phyloP scores from a whole-genome alignment of 2,329 filamentous ascomycete genomes.

The Aspergillus brunneoviolaceus region DNA sequence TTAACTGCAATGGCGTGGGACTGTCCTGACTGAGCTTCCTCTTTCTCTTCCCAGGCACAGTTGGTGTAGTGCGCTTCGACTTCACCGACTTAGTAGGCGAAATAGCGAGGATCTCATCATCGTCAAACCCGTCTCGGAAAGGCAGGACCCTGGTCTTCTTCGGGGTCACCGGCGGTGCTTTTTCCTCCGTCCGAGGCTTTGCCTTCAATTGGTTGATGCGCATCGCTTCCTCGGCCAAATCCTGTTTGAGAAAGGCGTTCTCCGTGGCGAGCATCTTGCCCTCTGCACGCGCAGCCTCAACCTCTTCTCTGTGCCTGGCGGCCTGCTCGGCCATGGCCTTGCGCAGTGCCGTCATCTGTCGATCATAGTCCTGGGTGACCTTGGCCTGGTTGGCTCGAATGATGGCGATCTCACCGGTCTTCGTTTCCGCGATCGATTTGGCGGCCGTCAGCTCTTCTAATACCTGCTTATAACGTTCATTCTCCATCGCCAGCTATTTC shows the following conservation, averaged over 20 bases:
- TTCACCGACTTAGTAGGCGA: slow-evolving; percentile 56
- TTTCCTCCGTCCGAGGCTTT: slow-evolving; percentile 38
- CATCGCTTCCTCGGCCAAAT: slow-evolving; percentile 56
- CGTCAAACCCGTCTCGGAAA: slow-evolving; percentile 63
- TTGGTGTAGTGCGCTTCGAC: slow-evolving; percentile 55
- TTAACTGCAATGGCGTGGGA: slow-evolving; percentile 50
- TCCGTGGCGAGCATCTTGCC: slow-evolving; percentile 58
- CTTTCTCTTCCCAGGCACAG: slow-evolving; percentile 59
- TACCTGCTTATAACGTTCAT: slow-evolving; percentile 41
- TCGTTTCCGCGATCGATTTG: slow-evolving; percentile 47
- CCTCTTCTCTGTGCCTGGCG: slow-evolving; percentile 54
- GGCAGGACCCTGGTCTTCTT: slow-evolving; percentile 49
- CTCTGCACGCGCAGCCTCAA: slow-evolving; percentile 55
- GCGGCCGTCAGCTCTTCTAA: slow-evolving; percentile 40
- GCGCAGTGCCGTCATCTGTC: slow-evolving; percentile 52
- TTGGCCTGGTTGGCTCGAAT: slow-evolving; percentile 59
- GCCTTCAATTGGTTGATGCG: slow-evolving; percentile 44
- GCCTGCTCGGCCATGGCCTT: slow-evolving; percentile 55
- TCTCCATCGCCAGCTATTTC: slow-evolving; percentile 39
- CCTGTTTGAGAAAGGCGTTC: slow-evolving; percentile 61
- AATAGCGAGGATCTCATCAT: slow-evolving; percentile 57
- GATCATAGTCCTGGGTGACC: slow-evolving; percentile 53
- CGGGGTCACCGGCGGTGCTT: slow-evolving; percentile 49
- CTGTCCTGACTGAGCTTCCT: slow-evolving; percentile 53
- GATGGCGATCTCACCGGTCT: slow-evolving; percentile 62